Base-by-base conservation (phyloP, 2,329 filamentous ascomycete genomes). In the Stemphylium lycopersici region DNA sequence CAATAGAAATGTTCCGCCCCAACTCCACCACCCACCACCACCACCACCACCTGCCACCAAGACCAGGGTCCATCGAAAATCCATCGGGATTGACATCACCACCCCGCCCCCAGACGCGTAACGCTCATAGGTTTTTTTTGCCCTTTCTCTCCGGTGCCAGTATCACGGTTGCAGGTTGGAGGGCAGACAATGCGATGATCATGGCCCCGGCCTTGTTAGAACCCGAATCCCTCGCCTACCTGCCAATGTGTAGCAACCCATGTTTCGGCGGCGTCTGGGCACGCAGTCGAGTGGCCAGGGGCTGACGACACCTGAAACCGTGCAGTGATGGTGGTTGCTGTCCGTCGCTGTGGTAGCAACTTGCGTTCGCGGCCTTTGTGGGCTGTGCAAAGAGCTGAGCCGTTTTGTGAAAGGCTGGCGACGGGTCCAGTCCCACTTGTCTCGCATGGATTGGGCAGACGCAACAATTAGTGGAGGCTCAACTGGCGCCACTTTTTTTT, bases 251-350 rank as follows among this genome's bases (percentile, higher is more conserved):
- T 39, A 46, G 40, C 43, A 48, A 42, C 43, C 50, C 49, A 53
- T 57, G 69, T 69, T 67, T 73, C 69, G 67, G 47, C 52, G 48
- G 56, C 60, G 67, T 68, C 54, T 61, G 63, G 63, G 57, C 56
- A 31, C 33, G 34, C 50, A 38, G 44, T 58, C 62, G 62, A 59
- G 43, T 58, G 50, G 50, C 50, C 33, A 31, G 52, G 40, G 48
- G 69, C 65, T 72, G 68, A 73, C 70, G 68, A 73, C 65, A 63
- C 65, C 65, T 72, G 68, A 72, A 70, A 73, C 69, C 51, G 58
- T 55, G 13, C 26, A 3, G 10, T 29, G 26, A 8, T 29, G 26
- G 26, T 29, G 26, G 26, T 10, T 11, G 26, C 2, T 2, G 7
- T 29, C 7, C 8, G 26, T 29, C 26, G 26, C 26, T 29, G 26